Evolutionary conservation across 495 filamentous ascomycete species (phyloP), one percentile per base, ranked within the genome.

Genomic region (Corynascus novoguineensis): DNA sequence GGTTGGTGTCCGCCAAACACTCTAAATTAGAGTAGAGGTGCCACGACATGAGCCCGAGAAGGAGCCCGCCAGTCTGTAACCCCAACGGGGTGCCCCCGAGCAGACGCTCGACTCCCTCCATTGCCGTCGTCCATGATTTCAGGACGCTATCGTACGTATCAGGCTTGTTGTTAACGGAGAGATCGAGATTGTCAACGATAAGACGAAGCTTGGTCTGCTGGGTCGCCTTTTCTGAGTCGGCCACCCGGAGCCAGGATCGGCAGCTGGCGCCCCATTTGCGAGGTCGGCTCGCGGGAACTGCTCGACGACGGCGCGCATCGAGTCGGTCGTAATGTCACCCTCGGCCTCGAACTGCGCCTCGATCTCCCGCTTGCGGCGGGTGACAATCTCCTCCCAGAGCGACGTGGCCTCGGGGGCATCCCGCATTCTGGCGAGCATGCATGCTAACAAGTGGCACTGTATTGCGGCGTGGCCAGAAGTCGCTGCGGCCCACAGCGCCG

Each of bases 211-310:
- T 65, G 7, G 41, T 67, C 27, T 70, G 66, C 38, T 64, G 17
- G 12, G 46, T 40, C 8, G 40, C 37, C 34, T 57, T 66, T 7
- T 38, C 61, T 4, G 19, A 29, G 58, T 76, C 68, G 14, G 67
- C 71, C 31, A 64, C 60, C 29, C 50, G 38, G 24, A 74, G 57
- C 73, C 73, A 76, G 7, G 72, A 44, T 0, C 72, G 54, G 14
- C 69, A 68, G 45, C 70, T 73, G 5, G 69, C 61, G 58, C 74
- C 70, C 73, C 71, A 75, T 62, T 52, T 12, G 66, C 68, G 12
- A 75, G 57, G 41, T 66, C 40, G 3, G 55, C 34, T 9, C 71
- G 59, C 1, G 62, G 44, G 10, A 75, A 21, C 60, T 25, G 29
- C 29, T 31, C 29, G 29, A 10, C 29, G 29, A 10, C 29, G 29